A percentile compares a stretch with the other conserved stretches of the same genome.
Conservation (phyloP, 108 stramenopile genomes). For the Aurantiochytrium sp. region DNA sequence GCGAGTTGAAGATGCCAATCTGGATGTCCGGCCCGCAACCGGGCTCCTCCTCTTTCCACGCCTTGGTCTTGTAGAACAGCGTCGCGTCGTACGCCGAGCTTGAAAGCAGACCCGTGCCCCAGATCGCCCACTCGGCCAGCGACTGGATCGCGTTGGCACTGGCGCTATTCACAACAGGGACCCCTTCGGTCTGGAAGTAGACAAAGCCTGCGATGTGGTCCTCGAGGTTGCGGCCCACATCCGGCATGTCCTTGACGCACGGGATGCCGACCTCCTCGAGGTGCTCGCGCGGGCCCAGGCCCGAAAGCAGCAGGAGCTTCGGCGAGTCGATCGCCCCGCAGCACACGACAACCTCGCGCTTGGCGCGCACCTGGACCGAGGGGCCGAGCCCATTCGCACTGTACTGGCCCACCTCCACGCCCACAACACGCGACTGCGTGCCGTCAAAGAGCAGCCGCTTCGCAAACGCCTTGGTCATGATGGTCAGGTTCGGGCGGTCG, state of each 20-base stretch:
- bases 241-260: background rate
- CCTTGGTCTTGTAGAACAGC: background rate
- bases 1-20: conserved; percentile 21
- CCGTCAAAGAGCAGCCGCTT: background rate
- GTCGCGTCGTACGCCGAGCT: conserved; percentile 15
- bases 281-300: conserved; percentile 2
- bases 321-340: conserved; percentile 17
- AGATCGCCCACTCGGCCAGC: background rate
- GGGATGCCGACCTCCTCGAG: background rate
- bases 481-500: background rate
- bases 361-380: background rate
- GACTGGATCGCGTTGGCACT: background rate
- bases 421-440: background rate
- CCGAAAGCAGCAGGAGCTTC: background rate
- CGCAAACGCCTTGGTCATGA: background rate
- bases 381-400: background rate
- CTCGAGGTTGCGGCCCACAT: background rate
- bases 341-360: background rate
- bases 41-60: background rate
- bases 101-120: background rate
- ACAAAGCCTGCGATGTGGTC: background rate
- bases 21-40: background rate
- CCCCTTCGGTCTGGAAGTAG: background rate
- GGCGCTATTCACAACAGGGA: background rate
- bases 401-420: background rate